These are phyloP conservation scores for Xylaria sp. DNA, from an alignment of 2,329 filamentous ascomycete genomes.

Conservation along the genomic window DNA sequence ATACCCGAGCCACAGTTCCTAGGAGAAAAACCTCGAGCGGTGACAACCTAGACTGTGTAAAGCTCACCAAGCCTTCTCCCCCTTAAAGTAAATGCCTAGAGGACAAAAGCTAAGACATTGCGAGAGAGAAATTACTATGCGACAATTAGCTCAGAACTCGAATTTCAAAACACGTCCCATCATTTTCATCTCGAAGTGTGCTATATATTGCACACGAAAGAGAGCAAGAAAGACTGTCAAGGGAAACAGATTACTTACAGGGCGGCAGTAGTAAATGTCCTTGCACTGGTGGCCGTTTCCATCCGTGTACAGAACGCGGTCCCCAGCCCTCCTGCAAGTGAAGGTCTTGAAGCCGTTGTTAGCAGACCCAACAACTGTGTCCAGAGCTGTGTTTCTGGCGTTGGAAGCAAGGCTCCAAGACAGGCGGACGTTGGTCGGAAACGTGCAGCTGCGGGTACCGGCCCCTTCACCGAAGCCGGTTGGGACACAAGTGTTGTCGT, in stretches of 20 bases:
- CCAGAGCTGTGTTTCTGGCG: not conserved
- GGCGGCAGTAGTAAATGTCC: not conserved
- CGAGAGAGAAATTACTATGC: too few relatives aligned
- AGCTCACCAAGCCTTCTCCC: not conserved
- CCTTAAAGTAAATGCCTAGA: not conserved
- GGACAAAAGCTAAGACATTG: not conserved
- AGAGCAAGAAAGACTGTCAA: not conserved
- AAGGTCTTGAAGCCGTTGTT: not conserved
- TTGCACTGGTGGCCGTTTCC: slow-evolving; percentile 1
- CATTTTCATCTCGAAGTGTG: not conserved
- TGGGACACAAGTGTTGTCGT: slow-evolving; percentile 12
- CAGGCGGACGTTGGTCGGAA: not conserved
- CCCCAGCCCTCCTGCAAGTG: not conserved
- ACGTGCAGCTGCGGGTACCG: not conserved
- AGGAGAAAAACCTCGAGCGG: slow-evolving; percentile 10
- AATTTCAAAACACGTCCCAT: not conserved
- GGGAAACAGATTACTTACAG: not conserved
- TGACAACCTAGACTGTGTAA: slow-evolving; percentile 13
- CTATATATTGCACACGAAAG: not conserved
- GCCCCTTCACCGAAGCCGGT: not conserved
- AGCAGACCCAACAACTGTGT: not conserved
- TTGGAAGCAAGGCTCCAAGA: not conserved
- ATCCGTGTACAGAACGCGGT: not conserved
- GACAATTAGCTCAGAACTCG: not conserved
- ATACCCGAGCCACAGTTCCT: not conserved